These are phyloP conservation scores for Backusella luteola DNA, from an alignment of 192 early-diverging fungal genomes.

Conservation along the genomic window DNA sequence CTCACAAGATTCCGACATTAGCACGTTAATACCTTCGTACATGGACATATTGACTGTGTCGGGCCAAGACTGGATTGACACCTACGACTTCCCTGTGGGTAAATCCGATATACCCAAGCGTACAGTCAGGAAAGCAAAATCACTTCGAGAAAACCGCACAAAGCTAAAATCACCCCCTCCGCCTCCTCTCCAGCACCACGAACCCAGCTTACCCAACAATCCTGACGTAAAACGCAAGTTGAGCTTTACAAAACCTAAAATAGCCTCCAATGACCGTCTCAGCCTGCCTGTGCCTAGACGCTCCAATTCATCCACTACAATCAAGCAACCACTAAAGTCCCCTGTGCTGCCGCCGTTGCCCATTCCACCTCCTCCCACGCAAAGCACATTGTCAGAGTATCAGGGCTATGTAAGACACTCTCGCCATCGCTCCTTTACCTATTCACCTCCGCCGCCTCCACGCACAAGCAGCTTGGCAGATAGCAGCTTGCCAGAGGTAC, in stretches of 20 bases:
- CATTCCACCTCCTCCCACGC: background rate
- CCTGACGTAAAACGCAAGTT: background rate
- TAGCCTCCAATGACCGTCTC: background rate
- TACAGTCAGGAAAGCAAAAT: background rate
- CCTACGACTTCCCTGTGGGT: conserved; percentile 1
- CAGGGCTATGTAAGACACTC: conserved; percentile 11
- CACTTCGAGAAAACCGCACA: background rate
- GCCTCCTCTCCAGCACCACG: background rate
- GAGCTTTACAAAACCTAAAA: background rate
- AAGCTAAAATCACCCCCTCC: background rate
- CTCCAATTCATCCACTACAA: background rate
- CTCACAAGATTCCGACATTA: conserved; percentile 4
- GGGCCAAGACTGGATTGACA: conserved; percentile 13
- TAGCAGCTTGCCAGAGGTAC: background rate
- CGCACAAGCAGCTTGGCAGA: background rate
- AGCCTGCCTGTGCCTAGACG: background rate
- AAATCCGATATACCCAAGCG: background rate
- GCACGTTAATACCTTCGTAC: background rate
- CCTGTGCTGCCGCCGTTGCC: background rate
- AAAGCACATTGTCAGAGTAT: conserved; percentile 7
- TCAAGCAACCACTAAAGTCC: background rate
- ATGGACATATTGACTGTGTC: conserved; percentile 2
- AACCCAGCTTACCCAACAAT: background rate
- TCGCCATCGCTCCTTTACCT: conserved; percentile 10
- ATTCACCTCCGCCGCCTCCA: conserved; percentile 20